Percentiles rank a stretch among this genome's conserved stretches.
Evolutionary conservation across 495 filamentous ascomycete species (phyloP).

Genomic region (Aspergillus incahuasiensis): DNA sequence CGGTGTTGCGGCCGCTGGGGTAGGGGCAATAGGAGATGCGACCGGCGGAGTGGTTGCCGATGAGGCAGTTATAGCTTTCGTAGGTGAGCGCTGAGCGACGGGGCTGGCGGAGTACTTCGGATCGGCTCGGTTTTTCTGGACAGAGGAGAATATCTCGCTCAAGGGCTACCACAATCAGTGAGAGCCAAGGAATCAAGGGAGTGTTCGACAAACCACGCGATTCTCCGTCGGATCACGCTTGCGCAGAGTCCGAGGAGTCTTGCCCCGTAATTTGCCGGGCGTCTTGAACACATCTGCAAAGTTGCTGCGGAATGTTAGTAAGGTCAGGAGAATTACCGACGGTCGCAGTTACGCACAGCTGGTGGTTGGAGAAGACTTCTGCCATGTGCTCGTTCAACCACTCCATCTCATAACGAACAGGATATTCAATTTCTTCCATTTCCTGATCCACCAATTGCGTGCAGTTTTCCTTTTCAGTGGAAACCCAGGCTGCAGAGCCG

Average conservation of each 20-base stretch:
- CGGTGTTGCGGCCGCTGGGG: too few species aligned
- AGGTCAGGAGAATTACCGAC: background rate
- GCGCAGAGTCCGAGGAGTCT: constrained; percentile 79
- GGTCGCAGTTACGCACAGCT: constrained; percentile 56
- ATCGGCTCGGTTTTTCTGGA: constrained; percentile 43
- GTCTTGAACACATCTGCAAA: constrained; percentile 94
- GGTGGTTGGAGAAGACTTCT: constrained; percentile 81
- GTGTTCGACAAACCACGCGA: constrained; percentile 56
- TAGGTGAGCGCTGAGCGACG: constrained; percentile 31
- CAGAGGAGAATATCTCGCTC: constrained; percentile 71
- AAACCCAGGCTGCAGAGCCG: constrained; percentile 65
- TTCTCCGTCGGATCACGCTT: constrained; percentile 61
- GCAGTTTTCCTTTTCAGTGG: constrained; percentile 61
- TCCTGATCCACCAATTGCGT: constrained; percentile 62
- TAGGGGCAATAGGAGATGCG: background rate
- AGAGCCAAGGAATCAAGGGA: constrained; percentile 2
- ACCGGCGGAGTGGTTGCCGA: constrained; percentile 14
- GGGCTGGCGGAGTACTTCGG: constrained; percentile 31
- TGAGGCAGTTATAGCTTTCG: constrained; percentile 23
- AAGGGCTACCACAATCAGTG: constrained; percentile 57
- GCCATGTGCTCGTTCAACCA: constrained; percentile 98
- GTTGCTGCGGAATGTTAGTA: constrained; percentile 56
- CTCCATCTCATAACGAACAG: constrained; percentile 83
- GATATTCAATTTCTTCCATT: constrained; percentile 82
- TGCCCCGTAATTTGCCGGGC: constrained; percentile 87